Percentiles rank a stretch among this genome's conserved stretches.
phyloP scores from a whole-genome alignment of 495 filamentous ascomycete species.

The Aspergillus asperescens region DNA sequence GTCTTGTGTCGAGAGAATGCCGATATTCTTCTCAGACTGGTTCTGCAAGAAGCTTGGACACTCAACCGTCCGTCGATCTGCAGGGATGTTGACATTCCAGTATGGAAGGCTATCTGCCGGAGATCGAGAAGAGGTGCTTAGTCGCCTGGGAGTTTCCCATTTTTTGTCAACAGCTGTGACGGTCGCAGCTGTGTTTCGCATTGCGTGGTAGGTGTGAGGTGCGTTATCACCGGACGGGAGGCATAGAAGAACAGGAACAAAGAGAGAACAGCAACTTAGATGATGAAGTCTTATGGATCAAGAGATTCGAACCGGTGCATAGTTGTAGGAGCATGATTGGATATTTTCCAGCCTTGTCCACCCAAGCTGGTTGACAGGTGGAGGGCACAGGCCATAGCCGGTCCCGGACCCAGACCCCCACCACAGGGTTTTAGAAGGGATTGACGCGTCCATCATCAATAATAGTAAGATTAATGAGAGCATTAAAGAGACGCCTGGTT shows the following conservation, averaged over 20 bases:
- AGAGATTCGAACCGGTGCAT: not conserved
- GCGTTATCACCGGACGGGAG: slow-evolving; percentile 5
- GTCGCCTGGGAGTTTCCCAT: slow-evolving; percentile 21
- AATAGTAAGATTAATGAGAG: not conserved
- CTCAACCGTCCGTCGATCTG: slow-evolving; percentile 48
- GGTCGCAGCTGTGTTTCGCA: slow-evolving; percentile 19
- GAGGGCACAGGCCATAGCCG: not conserved
- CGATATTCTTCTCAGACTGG: slow-evolving; percentile 40
- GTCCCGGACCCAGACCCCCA: slow-evolving; percentile 10
- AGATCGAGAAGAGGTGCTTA: slow-evolving; percentile 11
- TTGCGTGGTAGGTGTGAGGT: slow-evolving; percentile 11
- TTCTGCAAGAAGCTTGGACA: slow-evolving; percentile 66
- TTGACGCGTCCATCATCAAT: slow-evolving; percentile 13
- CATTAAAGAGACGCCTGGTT: not conserved
- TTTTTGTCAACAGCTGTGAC: slow-evolving; percentile 17
- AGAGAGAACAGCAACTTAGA: not conserved
- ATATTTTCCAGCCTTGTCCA: not conserved
- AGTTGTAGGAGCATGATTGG: not conserved
- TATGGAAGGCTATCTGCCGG: slow-evolving; percentile 47
- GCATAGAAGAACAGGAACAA: not conserved
- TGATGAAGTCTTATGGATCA: not conserved
- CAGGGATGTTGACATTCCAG: slow-evolving; percentile 76
- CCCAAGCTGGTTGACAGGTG: not conserved
- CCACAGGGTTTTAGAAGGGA: slow-evolving; percentile 17
- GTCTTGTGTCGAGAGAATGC: slow-evolving; percentile 64